Evolutionary conservation across 2,329 filamentous ascomycete species (phyloP).

Genomic region (Ophioceras dolichostomum): DNA sequence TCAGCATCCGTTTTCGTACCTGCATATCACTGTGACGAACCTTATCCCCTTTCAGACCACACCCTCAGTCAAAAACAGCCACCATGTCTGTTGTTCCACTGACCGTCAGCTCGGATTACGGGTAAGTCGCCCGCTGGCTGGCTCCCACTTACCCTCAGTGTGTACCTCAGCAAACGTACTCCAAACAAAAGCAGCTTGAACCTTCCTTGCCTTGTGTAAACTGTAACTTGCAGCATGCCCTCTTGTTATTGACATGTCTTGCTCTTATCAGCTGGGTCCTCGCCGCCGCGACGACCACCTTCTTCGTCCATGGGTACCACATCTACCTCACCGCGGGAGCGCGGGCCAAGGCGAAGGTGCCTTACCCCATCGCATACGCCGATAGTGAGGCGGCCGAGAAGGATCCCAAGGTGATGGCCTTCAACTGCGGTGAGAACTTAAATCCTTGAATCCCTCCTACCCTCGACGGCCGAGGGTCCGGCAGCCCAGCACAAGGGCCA

Average conservation of each 20-base stretch:
- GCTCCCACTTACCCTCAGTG: slow-evolving; percentile 4
- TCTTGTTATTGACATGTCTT: neutral
- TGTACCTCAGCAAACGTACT: slow-evolving; percentile 5
- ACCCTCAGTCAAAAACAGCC: neutral
- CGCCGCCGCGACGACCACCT: slow-evolving; percentile 39
- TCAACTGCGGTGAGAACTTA: slow-evolving; percentile 51
- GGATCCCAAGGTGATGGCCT: slow-evolving; percentile 38
- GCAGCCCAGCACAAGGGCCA: too few species aligned
- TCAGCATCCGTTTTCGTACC: too few species aligned
- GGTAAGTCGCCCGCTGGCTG: too few species aligned
- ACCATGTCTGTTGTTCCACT: slow-evolving; percentile 29
- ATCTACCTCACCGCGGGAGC: slow-evolving; percentile 28
- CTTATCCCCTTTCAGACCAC: neutral
- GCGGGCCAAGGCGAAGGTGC: slow-evolving; percentile 40
- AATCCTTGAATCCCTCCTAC: slow-evolving; percentile 1
- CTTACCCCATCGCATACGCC: slow-evolving; percentile 47
- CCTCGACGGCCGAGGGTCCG: slow-evolving; percentile 10
- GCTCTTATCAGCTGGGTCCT: slow-evolving; percentile 57
- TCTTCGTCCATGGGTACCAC: slow-evolving; percentile 47
- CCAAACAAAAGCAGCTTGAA: neutral
- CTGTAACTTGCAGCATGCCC: too few species aligned
- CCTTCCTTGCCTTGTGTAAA: neutral
- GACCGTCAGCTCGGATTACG: slow-evolving; percentile 34
- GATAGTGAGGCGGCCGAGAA: slow-evolving; percentile 38
- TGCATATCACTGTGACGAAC: too few species aligned